phyloP scores from a whole-genome alignment of 2,329 filamentous ascomycete genomes.

The Colletotrichum tabaci region DNA sequence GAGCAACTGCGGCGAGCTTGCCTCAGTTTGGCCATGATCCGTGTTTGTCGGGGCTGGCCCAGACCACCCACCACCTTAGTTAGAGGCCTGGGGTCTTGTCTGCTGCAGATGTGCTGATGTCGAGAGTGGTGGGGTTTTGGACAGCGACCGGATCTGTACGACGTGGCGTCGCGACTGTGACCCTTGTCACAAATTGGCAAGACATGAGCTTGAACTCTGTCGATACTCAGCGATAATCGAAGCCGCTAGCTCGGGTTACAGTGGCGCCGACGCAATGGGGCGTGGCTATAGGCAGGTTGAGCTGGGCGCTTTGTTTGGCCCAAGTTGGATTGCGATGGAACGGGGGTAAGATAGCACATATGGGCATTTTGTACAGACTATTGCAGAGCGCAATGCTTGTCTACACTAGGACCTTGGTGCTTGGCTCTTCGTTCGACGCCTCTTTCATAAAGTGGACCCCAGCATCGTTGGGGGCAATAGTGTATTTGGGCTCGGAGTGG shows the following conservation, averaged over 20 bases:
- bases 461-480: neutral
- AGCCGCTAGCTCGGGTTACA: slow-evolving; percentile 30
- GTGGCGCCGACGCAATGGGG: slow-evolving; percentile 25
- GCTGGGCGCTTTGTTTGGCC: slow-evolving; percentile 16
- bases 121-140: slow-evolving; percentile 13
- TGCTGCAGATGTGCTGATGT: slow-evolving; percentile 18
- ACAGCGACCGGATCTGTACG: slow-evolving; percentile 24
- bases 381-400: neutral
- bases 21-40: slow-evolving; percentile 32
- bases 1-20: slow-evolving; percentile 20
- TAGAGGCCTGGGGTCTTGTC: slow-evolving; percentile 6
- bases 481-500: slow-evolving; percentile 8
- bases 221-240: slow-evolving; percentile 12
- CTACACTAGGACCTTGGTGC: neutral
- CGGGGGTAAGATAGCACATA: neutral
- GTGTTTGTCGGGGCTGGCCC: slow-evolving; percentile 35
- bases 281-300: slow-evolving; percentile 4
- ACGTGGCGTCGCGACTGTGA: slow-evolving; percentile 18
- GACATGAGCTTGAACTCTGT: slow-evolving; percentile 13
- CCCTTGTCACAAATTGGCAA: slow-evolving; percentile 14
- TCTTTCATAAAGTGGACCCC: neutral
- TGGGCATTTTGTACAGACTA: no score
- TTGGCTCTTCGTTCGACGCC: slow-evolving; percentile 7
- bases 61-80: slow-evolving; percentile 7
- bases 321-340: slow-evolving; percentile 6